Conservation (phyloP, 345 rosid species). For the Salix viminalis region DNA sequence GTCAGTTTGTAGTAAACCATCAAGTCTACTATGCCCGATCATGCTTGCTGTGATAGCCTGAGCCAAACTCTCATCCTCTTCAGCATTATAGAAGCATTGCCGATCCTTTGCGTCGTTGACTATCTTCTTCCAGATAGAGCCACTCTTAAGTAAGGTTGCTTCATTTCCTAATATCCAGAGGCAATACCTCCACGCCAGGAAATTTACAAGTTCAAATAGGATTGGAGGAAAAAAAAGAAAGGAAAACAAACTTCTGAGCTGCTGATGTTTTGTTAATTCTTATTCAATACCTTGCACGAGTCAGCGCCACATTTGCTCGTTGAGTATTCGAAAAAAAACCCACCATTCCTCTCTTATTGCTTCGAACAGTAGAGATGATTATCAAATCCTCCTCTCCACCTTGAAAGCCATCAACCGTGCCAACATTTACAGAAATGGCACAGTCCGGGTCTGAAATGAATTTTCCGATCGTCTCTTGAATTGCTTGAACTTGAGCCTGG, state of each 20-base stretch:
- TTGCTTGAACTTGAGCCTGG: constrained; percentile 30
- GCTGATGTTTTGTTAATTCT: not conserved
- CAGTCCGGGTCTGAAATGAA: not conserved
- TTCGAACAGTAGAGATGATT: constrained; percentile 49
- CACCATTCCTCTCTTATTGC: constrained; percentile 29
- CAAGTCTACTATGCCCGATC: not conserved
- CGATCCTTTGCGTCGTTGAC: constrained; percentile 33
- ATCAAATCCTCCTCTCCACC: constrained; percentile 50
- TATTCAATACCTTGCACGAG: constrained; percentile 34
- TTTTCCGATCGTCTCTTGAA: constrained; percentile 36
- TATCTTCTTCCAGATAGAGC: constrained; percentile 34
- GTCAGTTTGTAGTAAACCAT: not conserved
- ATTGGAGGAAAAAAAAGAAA: not conserved
- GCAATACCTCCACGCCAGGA: constrained; percentile 25
- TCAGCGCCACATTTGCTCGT: constrained; percentile 14
- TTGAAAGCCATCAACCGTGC: constrained; percentile 51
- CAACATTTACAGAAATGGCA: constrained; percentile 29
- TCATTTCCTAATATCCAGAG: constrained; percentile 51
- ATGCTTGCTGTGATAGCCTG: not conserved
- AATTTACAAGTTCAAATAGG: not conserved
- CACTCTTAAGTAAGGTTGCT: constrained; percentile 25
- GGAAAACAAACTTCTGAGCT: not conserved
- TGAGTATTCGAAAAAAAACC: constrained; percentile 31
- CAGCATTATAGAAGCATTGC: constrained; percentile 33
- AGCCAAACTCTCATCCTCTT: constrained; percentile 29